Evolutionary conservation across 139 green algal genomes (phyloP).

Genomic region (Mesostigma viride): DNA sequence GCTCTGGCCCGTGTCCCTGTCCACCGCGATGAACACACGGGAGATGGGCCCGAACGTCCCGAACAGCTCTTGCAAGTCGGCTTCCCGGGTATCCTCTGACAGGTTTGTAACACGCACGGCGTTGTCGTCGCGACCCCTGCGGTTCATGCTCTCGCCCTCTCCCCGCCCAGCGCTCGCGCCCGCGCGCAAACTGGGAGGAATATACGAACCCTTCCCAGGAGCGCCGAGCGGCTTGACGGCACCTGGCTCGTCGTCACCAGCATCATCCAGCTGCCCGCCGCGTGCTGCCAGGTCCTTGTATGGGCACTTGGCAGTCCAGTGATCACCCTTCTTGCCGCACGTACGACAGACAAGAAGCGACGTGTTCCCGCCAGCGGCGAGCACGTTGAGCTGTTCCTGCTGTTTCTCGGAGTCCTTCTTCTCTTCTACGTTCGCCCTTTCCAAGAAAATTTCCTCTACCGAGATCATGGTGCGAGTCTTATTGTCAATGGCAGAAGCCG

Average conservation of each 20-base stretch:
- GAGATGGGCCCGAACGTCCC: constrained; percentile 81
- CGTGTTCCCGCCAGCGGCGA: constrained; percentile 39
- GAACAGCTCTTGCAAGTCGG: constrained; percentile 90
- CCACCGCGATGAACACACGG: constrained; percentile 87
- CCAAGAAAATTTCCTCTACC: constrained; percentile 87
- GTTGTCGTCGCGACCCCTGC: constrained; percentile 79
- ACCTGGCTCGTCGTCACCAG: too few species aligned
- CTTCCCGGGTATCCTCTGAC: constrained; percentile 84
- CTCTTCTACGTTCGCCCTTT: constrained; percentile 54
- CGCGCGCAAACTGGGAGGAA: constrained; percentile 63
- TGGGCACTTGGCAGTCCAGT: constrained; percentile 46
- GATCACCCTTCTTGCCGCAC: constrained; percentile 61
- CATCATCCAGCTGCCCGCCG: too few species aligned
- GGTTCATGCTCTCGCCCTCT: constrained; percentile 49
- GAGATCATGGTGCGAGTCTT: constrained; percentile 52
- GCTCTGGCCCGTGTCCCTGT: constrained; percentile 81
- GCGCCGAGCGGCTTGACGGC: constrained; percentile 37
- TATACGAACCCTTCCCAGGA: constrained; percentile 52
- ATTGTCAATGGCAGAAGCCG: constrained; percentile 27
- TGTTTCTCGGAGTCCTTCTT: constrained; percentile 69
- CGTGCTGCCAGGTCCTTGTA: constrained; percentile 42
- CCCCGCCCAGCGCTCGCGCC: constrained; percentile 16
- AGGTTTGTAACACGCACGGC: constrained; percentile 93
- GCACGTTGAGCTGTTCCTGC: constrained; percentile 56
- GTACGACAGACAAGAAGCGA: constrained; percentile 42